Evolutionary conservation across 2,329 filamentous ascomycete genomes (phyloP).

Genomic region (Phyllosticta citribraziliensis): DNA sequence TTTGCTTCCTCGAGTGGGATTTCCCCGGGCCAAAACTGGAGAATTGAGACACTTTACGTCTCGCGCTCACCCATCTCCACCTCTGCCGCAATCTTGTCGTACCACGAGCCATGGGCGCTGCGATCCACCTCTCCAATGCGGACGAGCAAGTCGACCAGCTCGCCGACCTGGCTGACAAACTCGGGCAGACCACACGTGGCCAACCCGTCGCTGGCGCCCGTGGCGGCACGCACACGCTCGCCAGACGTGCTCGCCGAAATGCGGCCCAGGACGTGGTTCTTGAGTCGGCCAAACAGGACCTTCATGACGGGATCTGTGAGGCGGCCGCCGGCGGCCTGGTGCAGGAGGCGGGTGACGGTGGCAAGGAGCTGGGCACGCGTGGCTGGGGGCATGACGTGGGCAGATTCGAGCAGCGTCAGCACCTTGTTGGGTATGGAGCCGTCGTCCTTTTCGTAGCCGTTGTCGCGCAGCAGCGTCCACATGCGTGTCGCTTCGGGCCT

Average conservation of each 20-base stretch:
- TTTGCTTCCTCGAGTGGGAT: slow-evolving; percentile 65
- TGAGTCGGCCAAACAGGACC: slow-evolving; percentile 57
- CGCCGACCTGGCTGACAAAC: slow-evolving; percentile 59
- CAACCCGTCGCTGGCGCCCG: slow-evolving; percentile 58
- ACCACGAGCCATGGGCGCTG: slow-evolving; percentile 59
- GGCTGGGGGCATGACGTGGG: slow-evolving; percentile 39
- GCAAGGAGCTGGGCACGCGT: slow-evolving; percentile 35
- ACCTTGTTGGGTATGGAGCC: slow-evolving; percentile 35
- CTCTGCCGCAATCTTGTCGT: slow-evolving; percentile 54
- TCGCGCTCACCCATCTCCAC: slow-evolving; percentile 26
- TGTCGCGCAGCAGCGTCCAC: slow-evolving; percentile 52
- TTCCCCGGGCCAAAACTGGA: slow-evolving; percentile 45
- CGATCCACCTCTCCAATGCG: slow-evolving; percentile 58
- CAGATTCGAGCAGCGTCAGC: slow-evolving; percentile 39
- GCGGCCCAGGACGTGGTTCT: slow-evolving; percentile 55
- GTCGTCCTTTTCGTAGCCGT: slow-evolving; percentile 45
- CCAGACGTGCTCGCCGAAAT: slow-evolving; percentile 56
- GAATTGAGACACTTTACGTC: not conserved
- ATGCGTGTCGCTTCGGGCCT: slow-evolving; percentile 64
- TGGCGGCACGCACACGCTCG: slow-evolving; percentile 61
- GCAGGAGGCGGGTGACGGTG: slow-evolving; percentile 40
- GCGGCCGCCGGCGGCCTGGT: slow-evolving; percentile 39
- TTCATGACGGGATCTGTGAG: slow-evolving; percentile 55
- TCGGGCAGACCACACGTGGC: slow-evolving; percentile 62
- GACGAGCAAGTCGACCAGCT: slow-evolving; percentile 58